Base-by-base conservation (phyloP, 2,329 filamentous ascomycete species). In the Cladosporium sphaerospermum region DNA sequence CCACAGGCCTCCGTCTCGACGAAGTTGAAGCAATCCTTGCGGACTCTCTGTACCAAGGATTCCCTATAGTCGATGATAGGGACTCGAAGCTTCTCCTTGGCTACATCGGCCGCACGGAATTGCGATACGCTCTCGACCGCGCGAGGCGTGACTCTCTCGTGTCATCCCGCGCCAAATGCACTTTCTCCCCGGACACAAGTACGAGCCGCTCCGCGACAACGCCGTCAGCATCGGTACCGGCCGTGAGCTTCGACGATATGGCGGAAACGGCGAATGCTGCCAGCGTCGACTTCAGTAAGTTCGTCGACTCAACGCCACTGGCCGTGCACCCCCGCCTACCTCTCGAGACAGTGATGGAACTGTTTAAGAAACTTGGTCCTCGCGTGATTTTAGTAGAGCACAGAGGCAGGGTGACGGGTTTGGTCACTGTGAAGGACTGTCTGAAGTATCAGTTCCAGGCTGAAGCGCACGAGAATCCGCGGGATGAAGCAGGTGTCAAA, bases 341-440 rank as follows among this genome's bases (percentile, higher is more conserved):
- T 0, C 82, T 99, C 0, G 93, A 99, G 71, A 99, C 93, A 0
- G 92, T 95, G 32, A 96, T 99, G 90, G 93, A 99, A 66, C 78
- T 99, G 9, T 99, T 99, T 76, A 92, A 92, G 69, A 99, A 97
- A 74, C 95, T 99, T 68, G 93, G 93, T 0, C 93, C 92, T 0
- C 82, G 93, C 1, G 90, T 96, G 5, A 92, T 99, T 46, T 78
- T 99, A 3, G 86, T 96, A 37, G 93, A 99, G 69, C 86, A 96
- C 66, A 86, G 88, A 54, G 93, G 93, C 11, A 82, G 82, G 46
- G 78, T 99, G 2, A 82, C 81, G 0, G 93, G 93, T 0, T 78
- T 99, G 0, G 88, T 99, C 1, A 99, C 93, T 0, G 88, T 96
- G 57, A 99, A 99, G 69, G 93, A 99, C 68, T 97, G 93, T 61